A percentile compares a stretch with the other conserved stretches of the same genome.
Evolutionary conservation across 1,284 basidiomycete species (phyloP).

Genomic region (Cryptococcus depauperatus): DNA sequence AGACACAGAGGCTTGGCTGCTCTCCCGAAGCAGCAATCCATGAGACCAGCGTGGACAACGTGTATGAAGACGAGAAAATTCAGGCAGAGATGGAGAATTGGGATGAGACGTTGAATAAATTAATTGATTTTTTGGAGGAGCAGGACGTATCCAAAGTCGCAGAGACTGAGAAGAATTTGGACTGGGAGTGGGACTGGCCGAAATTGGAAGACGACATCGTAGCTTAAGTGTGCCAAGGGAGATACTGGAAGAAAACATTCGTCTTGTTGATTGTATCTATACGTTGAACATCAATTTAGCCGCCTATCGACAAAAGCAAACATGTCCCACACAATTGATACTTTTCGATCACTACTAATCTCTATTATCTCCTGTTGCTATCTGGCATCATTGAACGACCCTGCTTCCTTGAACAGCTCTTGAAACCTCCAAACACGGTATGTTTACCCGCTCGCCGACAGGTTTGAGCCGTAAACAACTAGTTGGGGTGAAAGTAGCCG

Average conservation of each 20-base stretch:
- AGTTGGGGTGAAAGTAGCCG: too few relatives aligned
- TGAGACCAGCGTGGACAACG: neutral
- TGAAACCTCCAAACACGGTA: neutral
- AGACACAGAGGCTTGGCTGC: conserved; percentile 29
- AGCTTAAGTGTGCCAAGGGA: too few relatives aligned
- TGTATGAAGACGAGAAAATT: neutral
- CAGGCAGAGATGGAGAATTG: neutral
- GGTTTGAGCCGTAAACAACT: conserved; percentile 1
- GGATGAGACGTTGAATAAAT: conserved; percentile 1
- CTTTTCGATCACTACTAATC: neutral
- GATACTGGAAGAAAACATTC: neutral
- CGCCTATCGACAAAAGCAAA: neutral
- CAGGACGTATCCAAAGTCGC: neutral
- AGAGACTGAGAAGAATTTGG: neutral
- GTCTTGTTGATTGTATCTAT: neutral
- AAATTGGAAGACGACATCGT: neutral
- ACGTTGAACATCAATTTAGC: neutral
- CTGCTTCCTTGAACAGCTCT: neutral
- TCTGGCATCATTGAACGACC: neutral
- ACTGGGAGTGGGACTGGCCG: neutral
- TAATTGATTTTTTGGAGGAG: neutral
- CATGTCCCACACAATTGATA: neutral
- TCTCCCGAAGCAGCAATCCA: neutral
- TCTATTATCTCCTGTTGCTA: neutral
- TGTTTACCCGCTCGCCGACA: conserved; percentile 1